These are phyloP conservation scores for Isoetes engelmannii DNA, from an alignment of 83 land plant genomes.

Conservation along the genomic window DNA sequence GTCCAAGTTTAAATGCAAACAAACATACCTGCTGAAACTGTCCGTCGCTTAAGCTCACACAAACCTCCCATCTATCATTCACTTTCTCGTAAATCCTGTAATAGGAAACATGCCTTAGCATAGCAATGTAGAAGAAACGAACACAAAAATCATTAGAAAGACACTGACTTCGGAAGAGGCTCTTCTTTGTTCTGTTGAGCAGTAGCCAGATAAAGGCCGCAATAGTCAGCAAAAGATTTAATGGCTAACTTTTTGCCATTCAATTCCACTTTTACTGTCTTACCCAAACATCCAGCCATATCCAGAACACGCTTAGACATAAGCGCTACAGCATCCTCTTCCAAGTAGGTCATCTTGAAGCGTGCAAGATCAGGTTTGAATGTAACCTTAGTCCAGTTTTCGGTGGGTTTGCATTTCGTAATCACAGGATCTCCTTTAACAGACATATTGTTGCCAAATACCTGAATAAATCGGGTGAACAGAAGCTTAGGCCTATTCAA, in stretches of 20 bases:
- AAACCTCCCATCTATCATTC: constrained; percentile 91
- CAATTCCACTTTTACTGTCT: constrained; percentile 79
- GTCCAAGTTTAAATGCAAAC: neutral
- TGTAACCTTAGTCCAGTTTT: constrained; percentile 95
- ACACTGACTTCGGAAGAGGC: constrained; percentile 50
- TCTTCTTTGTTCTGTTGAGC: constrained; percentile 51
- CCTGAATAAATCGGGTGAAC: constrained; percentile 31
- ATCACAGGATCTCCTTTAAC: constrained; percentile 69
- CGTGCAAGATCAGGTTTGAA: constrained; percentile 92
- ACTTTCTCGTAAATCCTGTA: constrained; percentile 58
- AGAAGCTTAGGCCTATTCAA: neutral
- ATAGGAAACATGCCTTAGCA: neutral
- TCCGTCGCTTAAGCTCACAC: constrained; percentile 81
- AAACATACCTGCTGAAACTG: constrained; percentile 88
- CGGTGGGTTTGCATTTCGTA: constrained; percentile 61
- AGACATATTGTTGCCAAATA: constrained; percentile 82
- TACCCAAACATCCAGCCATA: constrained; percentile 88
- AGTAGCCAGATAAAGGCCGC: constrained; percentile 54
- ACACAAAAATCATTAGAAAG: constrained; percentile 3
- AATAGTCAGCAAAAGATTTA: constrained; percentile 67
- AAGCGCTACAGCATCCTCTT: constrained; percentile 83
- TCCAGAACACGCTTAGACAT: constrained; percentile 97
- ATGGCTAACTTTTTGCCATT: constrained; percentile 74
- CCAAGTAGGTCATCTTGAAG: constrained; percentile 77
- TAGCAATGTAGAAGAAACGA: neutral